phyloP scores from a whole-genome alignment of 495 filamentous ascomycete genomes.

The Penicillium pancosmium region DNA sequence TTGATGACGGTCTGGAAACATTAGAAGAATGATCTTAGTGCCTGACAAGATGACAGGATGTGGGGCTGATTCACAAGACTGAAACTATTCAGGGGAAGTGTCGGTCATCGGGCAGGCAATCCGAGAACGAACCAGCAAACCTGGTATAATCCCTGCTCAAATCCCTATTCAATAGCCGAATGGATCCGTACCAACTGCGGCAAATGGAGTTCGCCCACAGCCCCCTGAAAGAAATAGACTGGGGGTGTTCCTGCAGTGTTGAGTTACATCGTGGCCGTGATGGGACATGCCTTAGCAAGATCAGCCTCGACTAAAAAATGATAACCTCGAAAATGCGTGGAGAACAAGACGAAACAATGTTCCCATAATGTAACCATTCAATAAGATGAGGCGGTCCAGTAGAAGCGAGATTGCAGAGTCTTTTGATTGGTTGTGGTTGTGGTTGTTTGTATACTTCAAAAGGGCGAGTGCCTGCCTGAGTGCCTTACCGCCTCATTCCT shows the following conservation, averaged over 20 bases:
- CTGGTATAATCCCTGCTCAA: not conserved
- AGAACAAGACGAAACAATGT: not conserved
- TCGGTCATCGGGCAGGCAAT: not conserved
- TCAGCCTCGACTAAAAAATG: not conserved
- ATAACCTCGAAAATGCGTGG: not conserved
- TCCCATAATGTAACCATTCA: too few species aligned
- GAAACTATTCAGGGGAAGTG: not conserved
- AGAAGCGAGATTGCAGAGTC: too few species aligned
- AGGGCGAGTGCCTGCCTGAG: not conserved
- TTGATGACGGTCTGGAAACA: not conserved
- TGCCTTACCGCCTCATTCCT: not conserved
- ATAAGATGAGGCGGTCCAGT: too few species aligned
- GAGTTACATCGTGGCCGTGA: not conserved
- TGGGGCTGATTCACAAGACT: not conserved
- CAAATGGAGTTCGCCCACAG: not conserved
- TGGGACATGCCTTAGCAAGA: not conserved
- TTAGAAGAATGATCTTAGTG: not conserved
- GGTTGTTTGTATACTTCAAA: not conserved
- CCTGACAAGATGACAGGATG: not conserved
- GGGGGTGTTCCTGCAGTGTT: not conserved
- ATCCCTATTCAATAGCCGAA: not conserved
- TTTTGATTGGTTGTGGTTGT: not conserved
- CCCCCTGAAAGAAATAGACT: not conserved
- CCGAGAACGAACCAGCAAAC: not conserved
- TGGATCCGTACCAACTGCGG: slow-evolving; percentile 4